Percentiles rank a stretch among this genome's conserved stretches.
Evolutionary conservation across 2,329 filamentous ascomycete genomes (phyloP).

Genomic region (Juglanconis sp.): DNA sequence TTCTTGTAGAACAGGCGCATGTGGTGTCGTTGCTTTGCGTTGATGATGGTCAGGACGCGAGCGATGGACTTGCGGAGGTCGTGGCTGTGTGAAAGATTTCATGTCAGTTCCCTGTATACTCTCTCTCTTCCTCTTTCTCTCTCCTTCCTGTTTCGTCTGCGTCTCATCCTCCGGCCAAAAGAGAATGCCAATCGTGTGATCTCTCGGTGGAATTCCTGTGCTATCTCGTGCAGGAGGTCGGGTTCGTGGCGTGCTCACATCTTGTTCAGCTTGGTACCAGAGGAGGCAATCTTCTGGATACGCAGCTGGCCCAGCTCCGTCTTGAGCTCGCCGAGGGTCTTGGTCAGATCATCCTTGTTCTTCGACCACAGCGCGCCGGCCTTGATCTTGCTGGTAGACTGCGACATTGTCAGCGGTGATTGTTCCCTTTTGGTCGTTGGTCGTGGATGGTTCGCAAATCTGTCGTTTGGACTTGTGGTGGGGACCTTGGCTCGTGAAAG

Average conservation of each 20-base stretch:
- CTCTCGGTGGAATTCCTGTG: neutral
- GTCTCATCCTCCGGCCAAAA: conserved; percentile 9
- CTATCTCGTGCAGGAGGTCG: conserved; percentile 6
- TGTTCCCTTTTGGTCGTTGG: neutral
- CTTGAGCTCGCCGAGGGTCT: conserved; percentile 94
- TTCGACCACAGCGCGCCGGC: conserved; percentile 96
- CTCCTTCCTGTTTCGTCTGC: conserved; percentile 3
- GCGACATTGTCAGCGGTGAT: conserved; percentile 33
- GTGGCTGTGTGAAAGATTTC: conserved; percentile 60
- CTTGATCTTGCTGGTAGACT: conserved; percentile 77
- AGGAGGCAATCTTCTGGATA: conserved; percentile 97
- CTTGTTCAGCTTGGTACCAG: conserved; percentile 92
- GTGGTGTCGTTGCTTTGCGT: conserved; percentile 97
- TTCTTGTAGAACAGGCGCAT: conserved; percentile 99
- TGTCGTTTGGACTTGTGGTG: conserved; percentile 1
- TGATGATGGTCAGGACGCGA: conserved; percentile 98
- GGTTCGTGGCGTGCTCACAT: conserved; percentile 63
- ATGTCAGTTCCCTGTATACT: conserved; percentile 19
- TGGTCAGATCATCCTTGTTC: conserved; percentile 97
- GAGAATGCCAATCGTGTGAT: conserved; percentile 7
- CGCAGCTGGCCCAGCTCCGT: conserved; percentile 92
- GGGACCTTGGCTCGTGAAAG: neutral
- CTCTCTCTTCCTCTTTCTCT: conserved; percentile 4
- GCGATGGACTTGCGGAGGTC: conserved; percentile 99
- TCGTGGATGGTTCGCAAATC: neutral